Evolutionary conservation across 495 filamentous ascomycete genomes (phyloP), one percentile per base, ranked within the genome.

Genomic region (Achaetomiella virescens): DNA sequence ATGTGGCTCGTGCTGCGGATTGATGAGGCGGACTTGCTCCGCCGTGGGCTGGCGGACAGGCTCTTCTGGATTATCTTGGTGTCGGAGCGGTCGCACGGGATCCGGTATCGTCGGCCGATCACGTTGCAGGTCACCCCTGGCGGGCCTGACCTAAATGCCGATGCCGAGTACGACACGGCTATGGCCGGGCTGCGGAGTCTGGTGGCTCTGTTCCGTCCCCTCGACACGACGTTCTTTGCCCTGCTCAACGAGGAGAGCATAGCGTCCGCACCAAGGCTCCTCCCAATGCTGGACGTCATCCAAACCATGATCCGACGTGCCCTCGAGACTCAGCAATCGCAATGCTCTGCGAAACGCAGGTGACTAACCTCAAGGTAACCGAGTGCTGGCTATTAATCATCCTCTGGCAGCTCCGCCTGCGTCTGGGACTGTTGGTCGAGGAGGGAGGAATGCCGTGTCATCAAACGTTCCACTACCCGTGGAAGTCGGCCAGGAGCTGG

Each of bases 351-450:
- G 83, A 89, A 52, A 84, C 77, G 15, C 87, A 91, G 69, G 79
- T 81, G 12, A 84, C 86, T 17, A 86, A 90, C 61, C 73, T 90
- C 2, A 73, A 81, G 18, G 76, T 83, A n/a, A 87, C 84, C 15
- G 85, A 89, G 64, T 81, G 86, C 64, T 90, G 87, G 86, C 76
- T 89, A 15, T 76, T 84, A 31, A 84, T 84, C 15, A 83, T 87
- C 59, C 77, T 89, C 15, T 89, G 87, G 87, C 83, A 88, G 57
- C 65, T 89, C 33, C 70, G 72, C 15, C 58, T 70, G 54, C 76
- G 60, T 12, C 53, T 69, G 20, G 68, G 66, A 6, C 49, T 65
- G 15, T 58, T 75, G 46, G 60, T 68, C 5, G 68, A 72, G 45
- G 69, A 73, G 47, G 62, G 48, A 6, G 40, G 27, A 3, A 29